Base-by-base conservation (phyloP, 768 basidiomycete genomes). In the Lactifluus volemus region DNA sequence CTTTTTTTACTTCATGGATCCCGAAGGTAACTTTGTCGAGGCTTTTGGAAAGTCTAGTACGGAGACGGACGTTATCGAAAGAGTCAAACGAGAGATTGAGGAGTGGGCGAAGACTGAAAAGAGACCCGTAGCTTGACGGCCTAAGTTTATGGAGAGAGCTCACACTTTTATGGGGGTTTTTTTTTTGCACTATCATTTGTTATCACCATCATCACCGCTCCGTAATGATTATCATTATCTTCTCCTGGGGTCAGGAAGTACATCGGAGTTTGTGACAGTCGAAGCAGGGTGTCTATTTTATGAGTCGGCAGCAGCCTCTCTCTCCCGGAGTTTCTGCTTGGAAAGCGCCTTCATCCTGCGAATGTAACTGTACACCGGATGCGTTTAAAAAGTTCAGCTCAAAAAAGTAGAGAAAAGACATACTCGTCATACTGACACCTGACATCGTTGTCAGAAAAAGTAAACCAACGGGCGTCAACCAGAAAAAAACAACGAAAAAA, bases 1-100 rank as follows among this genome's bases (percentile, higher is more conserved):
- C 72, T 98, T 93, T 74, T 90, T 99, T 67, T 99, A 99, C 74
- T 81, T 99, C 39, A 97, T 99, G 93, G 94, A 98, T 69, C 96
- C 97, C 1, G 73, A 84, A 5, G 97, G 96, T 2, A 80, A 88
- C 69, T 99, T 98, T 67, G 91, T 98, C 0, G 94, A 98, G 63
- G 97, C 97, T 1, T 98, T 98, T 72, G 97, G 97, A 5, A 93
- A 97, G 77, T 81, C 79, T 53, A 85, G 80, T 55, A 80, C 80
- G 0, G 78, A 82, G 12, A 81, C 84, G 21, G 87, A 91, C 9
- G 85, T 97, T 12, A 74, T 83, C 11, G 75, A 76, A 49, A 83
- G 82, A 67, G 80, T 89, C 51, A 72, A 77, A 57, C 81, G 83
- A 67, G 82, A 81, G 67, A 68, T 81, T 9, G 67, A 56, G 49